Percentiles rank a stretch among this genome's conserved stretches.
Evolutionary conservation across 2,329 filamentous ascomycete genomes (phyloP).

Genomic region (Neonectria sp.): DNA sequence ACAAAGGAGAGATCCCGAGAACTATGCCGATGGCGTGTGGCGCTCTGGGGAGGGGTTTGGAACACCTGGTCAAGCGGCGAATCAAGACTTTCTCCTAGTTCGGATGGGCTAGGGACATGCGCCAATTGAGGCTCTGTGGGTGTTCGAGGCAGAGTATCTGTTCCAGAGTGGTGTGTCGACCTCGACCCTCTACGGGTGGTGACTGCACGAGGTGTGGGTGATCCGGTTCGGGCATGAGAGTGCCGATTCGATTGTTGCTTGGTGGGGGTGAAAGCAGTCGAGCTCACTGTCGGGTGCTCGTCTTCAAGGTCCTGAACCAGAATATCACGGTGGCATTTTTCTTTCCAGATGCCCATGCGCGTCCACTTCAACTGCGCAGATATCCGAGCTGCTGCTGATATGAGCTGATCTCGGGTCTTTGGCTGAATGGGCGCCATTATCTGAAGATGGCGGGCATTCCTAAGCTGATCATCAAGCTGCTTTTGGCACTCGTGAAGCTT

Average conservation of each 20-base stretch:
- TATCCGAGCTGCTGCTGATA: constrained; percentile 87
- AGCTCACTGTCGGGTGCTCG: constrained; percentile 61
- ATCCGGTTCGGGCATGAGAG: constrained; percentile 43
- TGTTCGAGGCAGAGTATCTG: constrained; percentile 47
- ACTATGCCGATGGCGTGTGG: constrained; percentile 45
- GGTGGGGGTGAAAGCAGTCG: constrained; percentile 39
- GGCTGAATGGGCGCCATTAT: constrained; percentile 91
- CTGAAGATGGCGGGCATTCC: constrained; percentile 91
- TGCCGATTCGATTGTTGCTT: constrained; percentile 45
- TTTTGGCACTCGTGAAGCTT: constrained; percentile 81
- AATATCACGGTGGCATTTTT: constrained; percentile 92
- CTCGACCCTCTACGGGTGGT: constrained; percentile 48
- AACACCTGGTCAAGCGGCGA: constrained; percentile 50
- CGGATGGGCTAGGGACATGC: constrained; percentile 37
- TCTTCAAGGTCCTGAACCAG: constrained; percentile 88
- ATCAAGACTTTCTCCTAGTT: constrained; percentile 39
- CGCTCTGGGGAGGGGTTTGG: constrained; percentile 51
- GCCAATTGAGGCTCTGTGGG: constrained; percentile 44
- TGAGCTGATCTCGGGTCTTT: constrained; percentile 88
- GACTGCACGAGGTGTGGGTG: constrained; percentile 45
- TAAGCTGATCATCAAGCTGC: constrained; percentile 84
- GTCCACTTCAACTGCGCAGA: constrained; percentile 94
- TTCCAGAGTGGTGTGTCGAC: constrained; percentile 43
- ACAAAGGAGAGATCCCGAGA: constrained; percentile 45
- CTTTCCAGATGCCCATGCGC: constrained; percentile 93